Evolutionary conservation across 192 early-diverging fungal genomes (phyloP).

Genomic region (Jimgerdemannia lactiflua): DNA sequence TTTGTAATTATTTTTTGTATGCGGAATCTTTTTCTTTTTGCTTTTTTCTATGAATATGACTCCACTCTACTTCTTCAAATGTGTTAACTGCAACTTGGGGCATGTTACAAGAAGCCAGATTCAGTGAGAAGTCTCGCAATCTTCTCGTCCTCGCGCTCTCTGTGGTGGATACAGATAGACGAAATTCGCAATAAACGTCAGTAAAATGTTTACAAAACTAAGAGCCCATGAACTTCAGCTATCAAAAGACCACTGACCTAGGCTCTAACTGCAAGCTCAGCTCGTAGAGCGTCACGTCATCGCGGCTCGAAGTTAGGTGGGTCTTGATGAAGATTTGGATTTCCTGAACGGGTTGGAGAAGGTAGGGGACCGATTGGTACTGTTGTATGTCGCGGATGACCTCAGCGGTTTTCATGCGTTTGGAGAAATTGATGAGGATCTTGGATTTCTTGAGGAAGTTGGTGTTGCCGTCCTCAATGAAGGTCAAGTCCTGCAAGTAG

Average conservation of each 20-base stretch:
- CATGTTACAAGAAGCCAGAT: slow-evolving; percentile 69
- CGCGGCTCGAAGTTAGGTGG: slow-evolving; percentile 63
- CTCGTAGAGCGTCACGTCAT: slow-evolving; percentile 75
- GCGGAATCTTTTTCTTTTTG: background rate
- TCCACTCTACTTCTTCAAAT: background rate
- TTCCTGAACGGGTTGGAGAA: slow-evolving; percentile 76
- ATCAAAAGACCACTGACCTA: slow-evolving; percentile 41
- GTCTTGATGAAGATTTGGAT: slow-evolving; percentile 77
- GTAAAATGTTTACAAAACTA: background rate
- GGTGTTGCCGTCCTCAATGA: slow-evolving; percentile 92
- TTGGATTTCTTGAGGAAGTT: slow-evolving; percentile 62
- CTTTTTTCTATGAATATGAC: background rate
- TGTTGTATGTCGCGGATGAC: slow-evolving; percentile 91
- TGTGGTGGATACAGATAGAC: slow-evolving; percentile 15
- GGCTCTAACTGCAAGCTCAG: slow-evolving; percentile 82
- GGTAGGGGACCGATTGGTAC: slow-evolving; percentile 87
- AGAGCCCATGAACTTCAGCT: background rate
- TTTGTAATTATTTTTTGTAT: background rate
- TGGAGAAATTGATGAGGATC: slow-evolving; percentile 90
- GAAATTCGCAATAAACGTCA: background rate
- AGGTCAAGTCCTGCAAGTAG: slow-evolving; percentile 89
- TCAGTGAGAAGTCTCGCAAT: slow-evolving; percentile 72
- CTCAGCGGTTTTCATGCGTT: slow-evolving; percentile 85
- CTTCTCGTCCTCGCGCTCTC: slow-evolving; percentile 82
- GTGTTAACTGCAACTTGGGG: background rate